Evolutionary conservation across 2,329 filamentous ascomycete species (phyloP), one percentile per base, ranked within the genome.

Genomic region (Sporothrix pallida): DNA sequence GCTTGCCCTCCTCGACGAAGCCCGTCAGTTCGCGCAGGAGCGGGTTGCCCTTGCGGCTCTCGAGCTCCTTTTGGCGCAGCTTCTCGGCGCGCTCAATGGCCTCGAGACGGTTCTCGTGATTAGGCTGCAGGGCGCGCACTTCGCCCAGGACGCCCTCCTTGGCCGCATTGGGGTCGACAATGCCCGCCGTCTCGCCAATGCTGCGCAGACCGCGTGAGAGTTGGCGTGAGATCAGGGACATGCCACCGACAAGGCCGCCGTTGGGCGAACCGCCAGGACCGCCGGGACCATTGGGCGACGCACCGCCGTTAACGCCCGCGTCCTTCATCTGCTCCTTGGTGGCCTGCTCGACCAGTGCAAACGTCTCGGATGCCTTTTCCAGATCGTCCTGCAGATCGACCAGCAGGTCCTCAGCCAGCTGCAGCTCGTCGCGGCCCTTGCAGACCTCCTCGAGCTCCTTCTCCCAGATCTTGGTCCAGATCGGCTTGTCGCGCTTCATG

Each of bases 381-480:
- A 99, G 86, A 83, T 99, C 96, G 79, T 98, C 95, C 79, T 96
- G 91, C 76, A 99, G 84, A 84, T 99, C 96, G 62, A 95, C 90
- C 76, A 95, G 92, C 76, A 99, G 88, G 78, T 98, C 96, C 84
- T 99, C 96, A 86, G 97, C 95, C 86, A 98, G 92, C 69, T 94
- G 96, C 78, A 99, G 89, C 82, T 98, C 91, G 80, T 98, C 95
- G 77, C 95, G 91, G 79, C 98, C 96, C 81, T 97, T 94, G 83
- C 96, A 98, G 2, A 99, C 95, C 71, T 95, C 91, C 82, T 98
- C 94, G 63, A 99, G 86, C 82, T 98, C 95, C 83, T 97, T 95
- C 87, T 98, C 95, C 96, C 96, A 99, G 76, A 98, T 97, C 88
- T 98, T 98, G 72, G 94, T 98, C 95, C 96, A 99, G 74, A 98